A percentile compares a stretch with the other conserved stretches of the same genome.
Evolutionary conservation across 2,329 filamentous ascomycete species (phyloP).

Genomic region (Thelonectria blattea): DNA sequence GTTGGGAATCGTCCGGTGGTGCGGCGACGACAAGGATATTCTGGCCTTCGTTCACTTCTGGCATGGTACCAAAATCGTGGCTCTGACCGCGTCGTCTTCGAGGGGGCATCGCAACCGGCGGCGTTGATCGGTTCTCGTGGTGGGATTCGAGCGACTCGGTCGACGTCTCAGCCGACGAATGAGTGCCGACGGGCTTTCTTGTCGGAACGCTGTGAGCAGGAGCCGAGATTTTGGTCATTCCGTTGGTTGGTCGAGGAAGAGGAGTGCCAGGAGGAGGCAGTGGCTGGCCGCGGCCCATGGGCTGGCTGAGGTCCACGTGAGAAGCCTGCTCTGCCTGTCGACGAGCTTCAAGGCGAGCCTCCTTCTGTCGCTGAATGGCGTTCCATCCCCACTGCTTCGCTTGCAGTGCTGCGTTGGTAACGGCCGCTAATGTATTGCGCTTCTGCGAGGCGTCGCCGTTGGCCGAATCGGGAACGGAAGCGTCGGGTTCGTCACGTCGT

Average conservation of each 20-base stretch:
- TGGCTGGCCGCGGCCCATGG: conserved; percentile 83
- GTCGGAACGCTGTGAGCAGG: conserved; percentile 62
- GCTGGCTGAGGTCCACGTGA: conserved; percentile 61
- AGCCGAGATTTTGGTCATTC: conserved; percentile 60
- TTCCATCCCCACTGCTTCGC: conserved; percentile 67
- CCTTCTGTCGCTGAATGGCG: conserved; percentile 58
- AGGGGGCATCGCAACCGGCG: conserved; percentile 42
- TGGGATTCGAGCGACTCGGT: conserved; percentile 36
- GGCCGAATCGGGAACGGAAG: conserved; percentile 45
- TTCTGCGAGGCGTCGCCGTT: conserved; percentile 46
- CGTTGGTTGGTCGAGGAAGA: conserved; percentile 69
- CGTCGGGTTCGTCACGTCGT: conserved; percentile 47
- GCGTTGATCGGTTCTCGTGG: conserved; percentile 12
- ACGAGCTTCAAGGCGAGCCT: conserved; percentile 50
- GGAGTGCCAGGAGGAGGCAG: conserved; percentile 82
- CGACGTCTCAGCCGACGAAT: conserved; percentile 33
- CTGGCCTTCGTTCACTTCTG: conserved; percentile 51
- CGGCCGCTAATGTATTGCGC: conserved; percentile 58
- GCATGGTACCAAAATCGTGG: conserved; percentile 35
- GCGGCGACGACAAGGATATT: conserved; percentile 69
- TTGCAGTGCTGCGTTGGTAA: conserved; percentile 61
- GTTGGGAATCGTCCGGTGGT: conserved; percentile 68
- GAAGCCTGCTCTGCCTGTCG: conserved; percentile 41
- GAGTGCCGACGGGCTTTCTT: conserved; percentile 65
- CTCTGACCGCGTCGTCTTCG: conserved; percentile 47